A percentile compares a stretch with the other conserved stretches of the same genome.
Evolutionary conservation across 1,139 yeast genomes (phyloP).

Genomic region (Sugiyamaella castrensis): DNA sequence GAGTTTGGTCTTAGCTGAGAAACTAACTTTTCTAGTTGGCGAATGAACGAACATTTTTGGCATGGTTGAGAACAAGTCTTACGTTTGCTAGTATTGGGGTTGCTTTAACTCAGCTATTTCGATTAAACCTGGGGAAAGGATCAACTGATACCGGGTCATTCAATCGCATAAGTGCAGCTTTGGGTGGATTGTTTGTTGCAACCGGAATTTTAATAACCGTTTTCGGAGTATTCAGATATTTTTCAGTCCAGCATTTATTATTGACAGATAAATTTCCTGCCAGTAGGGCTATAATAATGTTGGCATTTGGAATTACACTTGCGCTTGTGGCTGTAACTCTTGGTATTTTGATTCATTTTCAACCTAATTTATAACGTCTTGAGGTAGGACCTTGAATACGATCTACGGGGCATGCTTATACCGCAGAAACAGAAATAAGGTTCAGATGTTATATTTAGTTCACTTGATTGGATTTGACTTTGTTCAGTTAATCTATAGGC

Average conservation of each 20-base stretch:
- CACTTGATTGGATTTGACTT: too few species aligned
- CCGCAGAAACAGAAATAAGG: too few species aligned
- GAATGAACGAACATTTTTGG: slow-evolving; percentile 72
- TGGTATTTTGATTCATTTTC: slow-evolving; percentile 11
- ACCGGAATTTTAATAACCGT: slow-evolving; percentile 43
- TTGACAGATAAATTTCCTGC: slow-evolving; percentile 52
- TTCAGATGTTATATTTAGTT: too few species aligned
- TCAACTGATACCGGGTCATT: slow-evolving; percentile 13
- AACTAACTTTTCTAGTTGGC: slow-evolving; percentile 46
- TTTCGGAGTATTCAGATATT: slow-evolving; percentile 46
- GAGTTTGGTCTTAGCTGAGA: too few species aligned
- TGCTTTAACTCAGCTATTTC: slow-evolving; percentile 52
- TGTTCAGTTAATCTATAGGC: too few species aligned
- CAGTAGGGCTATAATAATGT: slow-evolving; percentile 39
- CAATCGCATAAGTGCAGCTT: slow-evolving; percentile 20
- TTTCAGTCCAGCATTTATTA: slow-evolving; percentile 45
- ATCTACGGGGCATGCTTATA: too few species aligned
- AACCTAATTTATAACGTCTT: background rate
- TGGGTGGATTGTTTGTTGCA: slow-evolving; percentile 42
- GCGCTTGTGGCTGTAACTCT: slow-evolving; percentile 20
- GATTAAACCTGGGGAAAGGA: slow-evolving; percentile 30
- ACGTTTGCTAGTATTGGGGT: slow-evolving; percentile 57
- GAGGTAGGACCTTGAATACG: too few species aligned
- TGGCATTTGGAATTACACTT: slow-evolving; percentile 40
- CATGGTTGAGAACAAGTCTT: slow-evolving; percentile 68